Percentiles rank a stretch among this genome's conserved stretches.
phyloP scores from a whole-genome alignment of 345 rosid genomes.

The Garcia nutans region DNA sequence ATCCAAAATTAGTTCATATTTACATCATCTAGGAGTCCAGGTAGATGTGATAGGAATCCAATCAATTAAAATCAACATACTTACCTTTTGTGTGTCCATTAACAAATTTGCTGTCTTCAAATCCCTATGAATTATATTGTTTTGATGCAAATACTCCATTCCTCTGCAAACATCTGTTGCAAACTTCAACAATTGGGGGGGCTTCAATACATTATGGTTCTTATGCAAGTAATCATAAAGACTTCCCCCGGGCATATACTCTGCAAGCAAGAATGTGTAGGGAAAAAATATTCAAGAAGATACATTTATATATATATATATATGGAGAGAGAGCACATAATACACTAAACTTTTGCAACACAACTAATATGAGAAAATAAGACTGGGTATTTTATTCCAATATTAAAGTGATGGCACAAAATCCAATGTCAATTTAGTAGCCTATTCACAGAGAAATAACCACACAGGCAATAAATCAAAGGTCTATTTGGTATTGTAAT shows the following conservation, averaged over 20 bases:
- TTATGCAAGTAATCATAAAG: constrained; percentile 67
- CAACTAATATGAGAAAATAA: too few species aligned
- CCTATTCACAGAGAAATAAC: too few species aligned
- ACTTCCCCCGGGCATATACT: constrained; percentile 79
- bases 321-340: background rate
- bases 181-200: constrained; percentile 56
- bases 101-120: constrained; percentile 78
- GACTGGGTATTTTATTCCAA: too few species aligned
- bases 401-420: too few species aligned
- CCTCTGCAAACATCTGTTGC: constrained; percentile 70
- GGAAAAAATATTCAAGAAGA: constrained; percentile 4
- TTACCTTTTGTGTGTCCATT: constrained; percentile 59
- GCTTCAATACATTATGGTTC: constrained; percentile 46
- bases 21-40: background rate
- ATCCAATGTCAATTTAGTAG: too few species aligned
- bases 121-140: constrained; percentile 69
- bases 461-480: too few species aligned
- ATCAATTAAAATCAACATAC: constrained; percentile 13
- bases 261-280: constrained; percentile 40
- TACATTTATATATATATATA: background rate
- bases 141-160: constrained; percentile 77
- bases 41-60: constrained; percentile 2
- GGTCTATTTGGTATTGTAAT: too few species aligned
- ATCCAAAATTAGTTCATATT: background rate
- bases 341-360: too few species aligned